Base-by-base conservation (phyloP, 2,329 filamentous ascomycete species). In the Neopestalotiopsis sp. region DNA sequence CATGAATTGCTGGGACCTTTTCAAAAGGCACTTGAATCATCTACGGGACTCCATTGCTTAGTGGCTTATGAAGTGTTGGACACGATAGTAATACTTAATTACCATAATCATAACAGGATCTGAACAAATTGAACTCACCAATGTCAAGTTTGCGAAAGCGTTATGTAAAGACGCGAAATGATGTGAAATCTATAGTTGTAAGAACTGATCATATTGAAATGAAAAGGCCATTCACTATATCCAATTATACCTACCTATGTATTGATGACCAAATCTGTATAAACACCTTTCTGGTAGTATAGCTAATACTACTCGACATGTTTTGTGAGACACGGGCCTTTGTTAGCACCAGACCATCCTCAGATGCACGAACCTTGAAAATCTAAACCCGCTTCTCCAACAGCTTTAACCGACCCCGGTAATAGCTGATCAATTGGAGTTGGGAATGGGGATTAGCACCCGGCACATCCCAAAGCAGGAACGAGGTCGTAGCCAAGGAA, bases 381-480 rank as follows among this genome's bases (percentile, higher is more conserved):
- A 24, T 38, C 17, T 45, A 13, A 64, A 49, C 20, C 17, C 17
- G 4, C 4, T 49, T 38, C 24, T 32, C 30, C 10, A 32, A 64
- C 24, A 14, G 28, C 20, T 17, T n/a, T 5, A 10, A 38, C 34
- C 34, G 6, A 38, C 34, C 40, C 38, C 61, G 57, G 4, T 45
- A 42, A 30, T 24, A 66, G 5, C 49, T 58, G 45, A 30, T 28
- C 13, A 40, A 58, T 20, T 56, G 63, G 40, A 28, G 49, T 12
- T n/a, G n/a, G 13, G 49, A 65, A 56, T 40, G 32, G 24, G 34
- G 6, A 28, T 34, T 66, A 20, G 40, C 24, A 28, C 24, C 24
- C 24, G 24, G 30, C 63, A 57, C 40, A 38, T 66, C 63, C 63
- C 49, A 57, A 66, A 66, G 30, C 63, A 57, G 63, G 42, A 56